Base-by-base conservation (phyloP, 106 monocot genomes). In the Narthecium ossifragum region DNA sequence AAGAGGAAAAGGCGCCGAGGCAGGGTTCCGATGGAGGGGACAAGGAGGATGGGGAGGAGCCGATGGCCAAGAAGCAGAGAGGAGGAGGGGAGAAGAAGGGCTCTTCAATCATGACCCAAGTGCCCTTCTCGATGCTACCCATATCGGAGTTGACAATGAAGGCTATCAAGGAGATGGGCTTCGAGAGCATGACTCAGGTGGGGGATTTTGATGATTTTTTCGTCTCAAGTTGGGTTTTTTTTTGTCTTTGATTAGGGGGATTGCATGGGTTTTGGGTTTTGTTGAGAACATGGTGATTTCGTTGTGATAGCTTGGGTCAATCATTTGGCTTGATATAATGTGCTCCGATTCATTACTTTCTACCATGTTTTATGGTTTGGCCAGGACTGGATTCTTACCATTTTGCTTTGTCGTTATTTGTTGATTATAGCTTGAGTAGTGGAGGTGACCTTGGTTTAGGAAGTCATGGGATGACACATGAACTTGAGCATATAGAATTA, bases 151-250 rank as follows among this genome's bases (percentile, higher is more conserved):
- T 18, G 6, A 93, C 88, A 9, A 69, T 77, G 77, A 71, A 75
- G 15, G 76, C 93, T 23, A 81, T 93, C 46, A 62, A 51, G 6
- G 88, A 79, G 55, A 82, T 85, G 85, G 88, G 85, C 5, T 93
- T 88, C 34, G 79, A 51, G 40, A 72, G 74, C 65, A 88, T 85
- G 88, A 93, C 93, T 8, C 76, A 93, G 80, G 88, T 93, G 13
- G 43, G 20, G 5, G 10, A 14, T 1, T 10, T 21, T 23, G 9
- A 17, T 9, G 14, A 34, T 0, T 43, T 43, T 43, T 18, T 43
- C 6, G n/a, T n/a, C n/a, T n/a, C n/a, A n/a, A n/a, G n/a, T n/a
- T n/a, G n/a, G n/a, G 22, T 18, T 10, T 0, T 12, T 8, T 52
- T 53, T 9, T 55, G 23, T 28, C 12, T 24, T 28, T 36, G 15